A percentile compares a stretch with the other conserved stretches of the same genome.
Evolutionary conservation across 176 grass and related monocot genomes (phyloP).

Genomic region (Phragmites australis): DNA sequence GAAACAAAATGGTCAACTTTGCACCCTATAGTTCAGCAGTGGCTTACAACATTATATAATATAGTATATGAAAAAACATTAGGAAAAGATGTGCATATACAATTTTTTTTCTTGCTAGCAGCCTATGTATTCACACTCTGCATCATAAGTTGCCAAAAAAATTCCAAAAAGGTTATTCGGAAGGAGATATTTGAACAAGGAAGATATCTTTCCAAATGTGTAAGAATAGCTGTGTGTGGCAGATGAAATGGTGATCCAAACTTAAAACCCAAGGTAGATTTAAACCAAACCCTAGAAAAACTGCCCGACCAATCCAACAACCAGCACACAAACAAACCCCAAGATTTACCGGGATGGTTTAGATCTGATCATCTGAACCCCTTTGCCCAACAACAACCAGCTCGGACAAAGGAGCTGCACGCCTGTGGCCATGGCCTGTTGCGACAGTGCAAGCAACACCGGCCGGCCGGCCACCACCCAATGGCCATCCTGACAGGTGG

Average conservation of each 20-base stretch:
- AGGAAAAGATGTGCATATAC: neutral
- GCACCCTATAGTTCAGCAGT: no score
- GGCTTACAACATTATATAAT: no score
- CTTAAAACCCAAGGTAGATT: neutral
- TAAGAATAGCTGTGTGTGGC: no score
- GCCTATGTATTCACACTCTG: neutral
- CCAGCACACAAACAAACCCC: neutral
- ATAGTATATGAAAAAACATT: neutral
- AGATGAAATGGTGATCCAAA: neutral
- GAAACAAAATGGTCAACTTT: no score
- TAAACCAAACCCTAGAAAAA: no score
- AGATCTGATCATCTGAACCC: neutral
- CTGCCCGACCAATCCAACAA: no score
- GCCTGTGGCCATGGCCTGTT: neutral
- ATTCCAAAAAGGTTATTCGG: neutral
- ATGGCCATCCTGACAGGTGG: neutral
- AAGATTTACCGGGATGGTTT: neutral
- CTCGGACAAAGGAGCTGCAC: neutral
- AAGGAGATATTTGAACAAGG: no score
- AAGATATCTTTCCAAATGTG: no score
- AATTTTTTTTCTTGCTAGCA: neutral
- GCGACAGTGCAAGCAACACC: neutral
- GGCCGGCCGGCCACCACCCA: neutral
- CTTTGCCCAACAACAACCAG: neutral
- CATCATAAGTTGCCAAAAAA: neutral